These are phyloP conservation scores for Botrytis hyacinthi DNA, from an alignment of 2,329 filamentous ascomycete species.

Conservation along the genomic window DNA sequence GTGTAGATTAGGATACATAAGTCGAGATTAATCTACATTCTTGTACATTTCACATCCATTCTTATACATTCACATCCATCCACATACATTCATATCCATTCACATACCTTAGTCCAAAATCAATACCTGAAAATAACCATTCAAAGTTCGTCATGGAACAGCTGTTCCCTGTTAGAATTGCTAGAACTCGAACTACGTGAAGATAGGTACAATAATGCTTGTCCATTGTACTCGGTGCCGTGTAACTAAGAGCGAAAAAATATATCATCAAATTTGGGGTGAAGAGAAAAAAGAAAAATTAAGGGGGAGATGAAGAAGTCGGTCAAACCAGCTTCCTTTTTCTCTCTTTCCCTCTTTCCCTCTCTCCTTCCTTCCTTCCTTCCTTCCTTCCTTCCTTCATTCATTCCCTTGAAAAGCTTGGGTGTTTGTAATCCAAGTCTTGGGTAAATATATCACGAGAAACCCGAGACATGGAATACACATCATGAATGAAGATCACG, in stretches of 20 bases:
- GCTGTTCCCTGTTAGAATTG: not conserved
- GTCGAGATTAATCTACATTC: not conserved
- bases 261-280: not conserved
- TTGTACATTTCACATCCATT: not conserved
- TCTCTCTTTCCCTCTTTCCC: too few relatives aligned
- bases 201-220: not conserved
- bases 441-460: not conserved
- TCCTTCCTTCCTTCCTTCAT: too few relatives aligned
- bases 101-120: not conserved
- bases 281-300: not conserved
- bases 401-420: not conserved
- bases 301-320: not conserved
- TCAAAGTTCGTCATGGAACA: not conserved
- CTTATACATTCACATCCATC: not conserved
- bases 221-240: not conserved
- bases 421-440: not conserved
- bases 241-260: not conserved
- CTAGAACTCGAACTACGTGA: not conserved
- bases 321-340: not conserved
- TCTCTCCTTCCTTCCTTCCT: too few relatives aligned
- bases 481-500: not conserved
- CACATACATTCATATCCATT: not conserved
- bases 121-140: not conserved
- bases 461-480: not conserved
- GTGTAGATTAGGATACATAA: not conserved